Evolutionary conservation across 164 flowering plant species (phyloP).

Genomic region (Aristolochia californica): DNA sequence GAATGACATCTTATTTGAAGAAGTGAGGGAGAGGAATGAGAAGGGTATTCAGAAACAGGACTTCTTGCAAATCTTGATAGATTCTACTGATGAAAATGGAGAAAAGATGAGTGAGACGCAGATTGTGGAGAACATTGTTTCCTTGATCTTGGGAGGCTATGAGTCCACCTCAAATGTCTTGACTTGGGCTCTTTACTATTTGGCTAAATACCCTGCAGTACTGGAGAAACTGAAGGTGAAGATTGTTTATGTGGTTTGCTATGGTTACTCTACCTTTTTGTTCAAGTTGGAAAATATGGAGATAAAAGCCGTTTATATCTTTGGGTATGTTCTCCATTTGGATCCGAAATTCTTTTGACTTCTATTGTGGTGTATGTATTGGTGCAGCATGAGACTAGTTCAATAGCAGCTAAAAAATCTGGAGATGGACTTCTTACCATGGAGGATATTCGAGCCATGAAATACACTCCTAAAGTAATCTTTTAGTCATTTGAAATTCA

Average conservation of each 20-base stretch:
- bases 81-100: slow-evolving; percentile 12
- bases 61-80: slow-evolving; percentile 9
- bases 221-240: slow-evolving; percentile 11
- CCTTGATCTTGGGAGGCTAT: slow-evolving; percentile 12
- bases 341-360: neutral
- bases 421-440: slow-evolving; percentile 6
- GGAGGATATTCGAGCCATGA: slow-evolving; percentile 9
- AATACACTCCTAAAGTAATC: slow-evolving; percentile 11
- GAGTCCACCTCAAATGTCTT: slow-evolving; percentile 15
- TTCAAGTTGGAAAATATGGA: neutral
- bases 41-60: slow-evolving; percentile 4
- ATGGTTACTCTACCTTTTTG: neutral
- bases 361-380: neutral
- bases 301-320: neutral
- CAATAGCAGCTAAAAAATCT: slow-evolving; percentile 2
- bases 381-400: slow-evolving; percentile 5
- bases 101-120: slow-evolving; percentile 7
- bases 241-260: neutral
- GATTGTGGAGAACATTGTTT: slow-evolving; percentile 9
- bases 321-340: neutral
- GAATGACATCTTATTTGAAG: slow-evolving; percentile 5
- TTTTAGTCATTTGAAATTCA: neutral
- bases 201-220: slow-evolving; percentile 10
- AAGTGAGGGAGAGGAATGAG: slow-evolving; percentile 9
- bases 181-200: slow-evolving; percentile 13